Evolutionary conservation across 805 yeast genomes (phyloP), one percentile per base, ranked within the genome.

Genomic region (Deakozyma indianensis): DNA sequence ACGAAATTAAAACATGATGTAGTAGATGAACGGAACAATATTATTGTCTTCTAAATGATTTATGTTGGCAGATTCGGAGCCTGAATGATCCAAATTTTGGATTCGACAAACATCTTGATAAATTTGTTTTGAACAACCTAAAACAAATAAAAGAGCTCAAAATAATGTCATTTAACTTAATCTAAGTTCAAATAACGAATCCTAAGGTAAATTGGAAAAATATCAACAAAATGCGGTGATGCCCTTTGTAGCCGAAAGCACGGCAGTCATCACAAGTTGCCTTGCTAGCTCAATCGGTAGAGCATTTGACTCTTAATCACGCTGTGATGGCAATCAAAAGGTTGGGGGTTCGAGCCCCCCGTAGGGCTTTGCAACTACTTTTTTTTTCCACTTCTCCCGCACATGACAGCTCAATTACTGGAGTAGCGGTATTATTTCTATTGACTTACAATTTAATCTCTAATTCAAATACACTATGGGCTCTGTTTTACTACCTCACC

Each of bases 401-500:
- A 25, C n/a, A n/a, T n/a, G n/a, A n/a, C n/a, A n/a, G n/a, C n/a
- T n/a, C n/a, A n/a, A n/a, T n/a, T n/a, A n/a, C n/a, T n/a, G n/a
- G n/a, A n/a, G n/a, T n/a, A n/a, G n/a, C n/a, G n/a, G n/a, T n/a
- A n/a, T n/a, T 14, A 9, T 25, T 25, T 25, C 28, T 9, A 25
- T 25, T 25, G 11, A 25, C 28, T 9, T 25, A 25, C 28, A 9
- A 25, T 3, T 35, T 14, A 22, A 22, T 28, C 21, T 35, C 29
- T 5, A 27, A 27, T 41, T 25, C 28, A 25, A n/a, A 18, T n/a
- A 28, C 15, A 16, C 27, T 32, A 83, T 83, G 94, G 88, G 90
- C 3, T 80, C 88, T 48, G 79, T 83, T 0, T 83, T 85, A 54
- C 66, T 86, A 44, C 92, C 94, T 1, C 92, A 86, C 57, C 65